Evolutionary conservation across 2,329 filamentous ascomycete species (phyloP).

Genomic region (Biscogniauxia marginata): DNA sequence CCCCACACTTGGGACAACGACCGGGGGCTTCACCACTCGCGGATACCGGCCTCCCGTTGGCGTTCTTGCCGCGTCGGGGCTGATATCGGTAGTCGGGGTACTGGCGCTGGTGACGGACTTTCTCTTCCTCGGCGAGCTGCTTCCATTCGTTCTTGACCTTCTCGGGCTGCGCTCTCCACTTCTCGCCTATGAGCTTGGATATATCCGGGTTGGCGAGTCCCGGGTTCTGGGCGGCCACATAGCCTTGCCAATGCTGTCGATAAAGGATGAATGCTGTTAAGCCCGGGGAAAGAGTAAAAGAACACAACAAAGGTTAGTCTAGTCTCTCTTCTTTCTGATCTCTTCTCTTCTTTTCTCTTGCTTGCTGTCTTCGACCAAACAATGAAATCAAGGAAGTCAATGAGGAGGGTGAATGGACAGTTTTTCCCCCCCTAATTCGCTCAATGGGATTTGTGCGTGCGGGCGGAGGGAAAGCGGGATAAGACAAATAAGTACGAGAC

Average conservation of each 20-base stretch:
- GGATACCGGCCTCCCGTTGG: slow-evolving; percentile 23
- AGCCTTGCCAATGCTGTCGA: slow-evolving; percentile 85
- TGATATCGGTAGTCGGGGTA: slow-evolving; percentile 96
- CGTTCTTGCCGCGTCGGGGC: slow-evolving; percentile 62
- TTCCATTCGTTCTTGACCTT: slow-evolving; percentile 86
- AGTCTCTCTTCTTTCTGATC: slow-evolving; percentile 7
- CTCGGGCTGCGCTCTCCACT: slow-evolving; percentile 78
- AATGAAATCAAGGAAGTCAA: background rate
- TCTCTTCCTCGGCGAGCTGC: slow-evolving; percentile 86
- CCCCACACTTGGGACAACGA: slow-evolving; percentile 70
- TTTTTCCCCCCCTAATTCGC: background rate
- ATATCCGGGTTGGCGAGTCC: slow-evolving; percentile 92
- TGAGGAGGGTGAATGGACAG: background rate
- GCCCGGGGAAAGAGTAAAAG: slow-evolving; percentile 8
- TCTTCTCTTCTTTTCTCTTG: slow-evolving; percentile 1
- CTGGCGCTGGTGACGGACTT: slow-evolving; percentile 80
- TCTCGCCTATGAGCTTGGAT: slow-evolving; percentile 92
- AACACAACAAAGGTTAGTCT: slow-evolving; percentile 21
- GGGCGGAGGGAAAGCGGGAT: slow-evolving; percentile 17
- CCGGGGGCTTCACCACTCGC: slow-evolving; percentile 47
- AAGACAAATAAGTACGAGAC: slow-evolving; percentile 11
- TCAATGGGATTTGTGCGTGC: slow-evolving; percentile 4
- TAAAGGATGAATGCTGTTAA: slow-evolving; percentile 90
- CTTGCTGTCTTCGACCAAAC: slow-evolving; percentile 12
- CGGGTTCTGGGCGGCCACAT: slow-evolving; percentile 79